A percentile compares a stretch with the other conserved stretches of the same genome.
These are phyloP conservation scores for Aethionema arabicum DNA, from an alignment of 345 rosid species.

Conservation along the genomic window DNA sequence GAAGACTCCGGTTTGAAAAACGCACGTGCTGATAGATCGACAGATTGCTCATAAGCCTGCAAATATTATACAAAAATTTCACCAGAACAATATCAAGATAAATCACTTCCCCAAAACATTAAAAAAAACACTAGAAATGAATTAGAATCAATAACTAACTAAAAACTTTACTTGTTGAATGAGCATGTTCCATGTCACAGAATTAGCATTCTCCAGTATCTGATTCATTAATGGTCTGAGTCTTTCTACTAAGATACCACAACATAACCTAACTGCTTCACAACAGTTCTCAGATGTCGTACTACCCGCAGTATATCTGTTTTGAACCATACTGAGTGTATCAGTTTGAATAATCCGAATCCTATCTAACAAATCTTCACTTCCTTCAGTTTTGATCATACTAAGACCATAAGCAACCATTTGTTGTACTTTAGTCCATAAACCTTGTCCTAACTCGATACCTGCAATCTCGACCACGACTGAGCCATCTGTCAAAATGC, in stretches of 20 bases:
- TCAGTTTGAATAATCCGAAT: conserved; percentile 62
- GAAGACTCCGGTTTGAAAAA: conserved; percentile 52
- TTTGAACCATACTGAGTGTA: conserved; percentile 62
- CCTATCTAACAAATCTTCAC: conserved; percentile 46
- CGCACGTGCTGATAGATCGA: conserved; percentile 61
- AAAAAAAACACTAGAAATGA: no score
- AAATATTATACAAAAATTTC: conserved; percentile 1
- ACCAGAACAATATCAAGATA: background rate
- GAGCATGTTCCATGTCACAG: conserved; percentile 56
- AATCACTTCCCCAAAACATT: background rate
- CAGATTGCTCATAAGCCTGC: conserved; percentile 65
- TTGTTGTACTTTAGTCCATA: conserved; percentile 80
- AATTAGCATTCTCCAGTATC: conserved; percentile 35
- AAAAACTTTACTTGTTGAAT: conserved; percentile 54
- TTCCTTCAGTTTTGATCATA: conserved; percentile 42
- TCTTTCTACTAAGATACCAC: conserved; percentile 59
- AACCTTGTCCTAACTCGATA: conserved; percentile 73
- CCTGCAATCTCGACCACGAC: conserved; percentile 78
- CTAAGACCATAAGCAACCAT: conserved; percentile 67
- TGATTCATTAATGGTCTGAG: conserved; percentile 48
- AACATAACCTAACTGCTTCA: conserved; percentile 62
- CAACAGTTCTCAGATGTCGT: conserved; percentile 74
- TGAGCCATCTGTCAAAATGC: conserved; percentile 68
- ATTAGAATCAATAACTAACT: background rate
- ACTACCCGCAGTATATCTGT: conserved; percentile 67